Evolutionary conservation across 73 alveolate genomes (phyloP), one percentile per base, ranked within the genome.

Genomic region (Uronychia setigera): DNA sequence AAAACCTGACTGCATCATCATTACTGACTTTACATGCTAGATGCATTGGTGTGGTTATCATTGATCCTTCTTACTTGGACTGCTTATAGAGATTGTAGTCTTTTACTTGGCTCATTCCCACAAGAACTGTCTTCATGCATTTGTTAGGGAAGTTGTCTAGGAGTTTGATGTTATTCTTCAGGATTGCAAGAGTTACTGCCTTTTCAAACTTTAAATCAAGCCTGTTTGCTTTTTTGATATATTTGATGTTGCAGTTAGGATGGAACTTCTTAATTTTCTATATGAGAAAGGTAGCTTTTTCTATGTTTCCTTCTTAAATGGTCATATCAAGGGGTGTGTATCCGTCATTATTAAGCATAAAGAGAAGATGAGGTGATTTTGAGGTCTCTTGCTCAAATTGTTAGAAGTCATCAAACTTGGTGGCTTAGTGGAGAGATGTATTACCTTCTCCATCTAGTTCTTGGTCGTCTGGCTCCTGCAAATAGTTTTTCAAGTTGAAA

Each of bases 361-460:
- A 88, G 33, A 88, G 67, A 79, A 88, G 19, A 60, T 88, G 94
- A n/a, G 94, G 94, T 28, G 80, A 26, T 60, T 29, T 83, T n/a
- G 59, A 30, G 27, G 83, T 76, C 35, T 83, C 60, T 27, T 19
- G 77, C 5, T 88, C 94, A 33, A 88, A 80, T 29, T 81, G 79
- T 27, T 77, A 46, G 0, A 88, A 11, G 1, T 82, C 76, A 32
- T 78, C 94, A 58, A 59, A 60, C 59, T 83, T 88, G 28, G 85
- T 88, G 26, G 87, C 79, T 29, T 78, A 60, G 77, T 88, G 94
- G 35, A 88, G 80, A 29, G 88, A 33, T 0, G 94, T 88, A 34
- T 88, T 88, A 33, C 94, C 94, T n/a, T 88, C 88, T 0, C 83
- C 94, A 78, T 88, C 94, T n/a, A 88, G 59, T 58, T 59, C 86